Base-by-base conservation (phyloP, 305 asterid species). In the Fraxinus dipetala region DNA sequence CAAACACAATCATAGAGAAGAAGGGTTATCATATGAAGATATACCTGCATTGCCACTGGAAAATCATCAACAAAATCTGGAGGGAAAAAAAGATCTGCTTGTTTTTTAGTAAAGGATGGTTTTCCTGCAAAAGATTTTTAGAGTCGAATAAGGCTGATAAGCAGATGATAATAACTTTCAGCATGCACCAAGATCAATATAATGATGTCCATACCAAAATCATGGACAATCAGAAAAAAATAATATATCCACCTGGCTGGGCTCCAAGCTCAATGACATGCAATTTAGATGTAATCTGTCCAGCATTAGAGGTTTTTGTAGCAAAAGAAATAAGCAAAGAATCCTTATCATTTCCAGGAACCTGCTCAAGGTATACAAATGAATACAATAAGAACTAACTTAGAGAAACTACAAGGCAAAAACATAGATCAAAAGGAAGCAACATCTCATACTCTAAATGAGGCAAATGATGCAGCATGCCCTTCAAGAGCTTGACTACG, bases 401-500 rank as follows among this genome's bases (percentile, higher is more conserved):
- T 45, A 76, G 75, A 65, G 75, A 79, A 78, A 80, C 38, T 82
- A 28, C 78, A 43, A 76, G 14, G 75, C 79, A 34, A 63, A 81
- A 80, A 36, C 61, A 82, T 75, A 59, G 28, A 77, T 77, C 79
- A 36, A 79, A 72, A 79, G 82, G 59, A 40, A 80, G 81, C 38
- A 80, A 76, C 22, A 11, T 79, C 73, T 30, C 87, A 72, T 90
- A 96, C 99, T 85, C 93, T 91, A 83, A 92, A 87, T 77, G 98
- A 84, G 79, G 98, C 97, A 91, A 96, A 96, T 77, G 98, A 88
- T 75, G 99, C 97, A 85, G 99, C 97, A 91, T 96, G 99, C 80
- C 98, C 98, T 90, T 96, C 98, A 79, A 96, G 98, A 81, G 98
- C 97, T 89, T 96, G 99, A 83, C 99, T 96, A 74, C 98, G 95